Conservation (phyloP, 2,329 filamentous ascomycete species). For the Tolypocladium guangdongense region DNA sequence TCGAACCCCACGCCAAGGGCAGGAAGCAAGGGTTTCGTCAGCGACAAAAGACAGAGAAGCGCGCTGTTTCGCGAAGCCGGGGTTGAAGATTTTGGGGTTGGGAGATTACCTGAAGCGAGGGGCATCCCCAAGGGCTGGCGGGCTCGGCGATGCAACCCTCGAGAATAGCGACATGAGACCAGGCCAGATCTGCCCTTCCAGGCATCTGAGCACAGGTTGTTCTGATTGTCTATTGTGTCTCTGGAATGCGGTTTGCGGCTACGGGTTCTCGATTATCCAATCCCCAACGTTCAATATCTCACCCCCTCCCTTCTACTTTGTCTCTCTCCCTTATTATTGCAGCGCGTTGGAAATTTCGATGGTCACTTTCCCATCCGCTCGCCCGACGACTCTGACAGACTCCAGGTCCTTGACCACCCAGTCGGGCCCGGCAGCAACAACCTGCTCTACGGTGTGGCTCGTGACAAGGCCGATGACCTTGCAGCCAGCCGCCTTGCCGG, state of each 20-base stretch:
- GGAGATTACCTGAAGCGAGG: neutral
- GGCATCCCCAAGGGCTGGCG: neutral
- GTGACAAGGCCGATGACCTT: slow-evolving; percentile 76
- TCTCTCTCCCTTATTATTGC: slow-evolving; percentile 13
- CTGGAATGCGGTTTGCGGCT: neutral
- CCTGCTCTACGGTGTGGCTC: slow-evolving; percentile 64
- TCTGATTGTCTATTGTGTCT: neutral
- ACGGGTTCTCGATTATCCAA: neutral
- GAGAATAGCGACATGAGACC: neutral
- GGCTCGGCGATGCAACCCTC: neutral
- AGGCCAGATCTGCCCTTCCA: no score
- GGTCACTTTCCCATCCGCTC: slow-evolving; percentile 46
- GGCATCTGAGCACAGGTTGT: neutral
- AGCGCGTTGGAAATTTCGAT: slow-evolving; percentile 58
- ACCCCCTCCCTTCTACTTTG: neutral
- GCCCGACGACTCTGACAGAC: slow-evolving; percentile 55
- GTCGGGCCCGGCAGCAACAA: slow-evolving; percentile 68
- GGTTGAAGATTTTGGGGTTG: neutral
- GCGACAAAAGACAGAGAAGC: neutral
- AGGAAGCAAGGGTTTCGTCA: no score
- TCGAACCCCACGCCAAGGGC: neutral
- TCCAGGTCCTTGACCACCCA: slow-evolving; percentile 75
- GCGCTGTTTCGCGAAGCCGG: neutral
- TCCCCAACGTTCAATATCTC: neutral
- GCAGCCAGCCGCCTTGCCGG: slow-evolving; percentile 79